Evolutionary conservation across 1,284 basidiomycete species (phyloP), one percentile per base, ranked within the genome.

Genomic region (Uromyces viciae-fabae): DNA sequence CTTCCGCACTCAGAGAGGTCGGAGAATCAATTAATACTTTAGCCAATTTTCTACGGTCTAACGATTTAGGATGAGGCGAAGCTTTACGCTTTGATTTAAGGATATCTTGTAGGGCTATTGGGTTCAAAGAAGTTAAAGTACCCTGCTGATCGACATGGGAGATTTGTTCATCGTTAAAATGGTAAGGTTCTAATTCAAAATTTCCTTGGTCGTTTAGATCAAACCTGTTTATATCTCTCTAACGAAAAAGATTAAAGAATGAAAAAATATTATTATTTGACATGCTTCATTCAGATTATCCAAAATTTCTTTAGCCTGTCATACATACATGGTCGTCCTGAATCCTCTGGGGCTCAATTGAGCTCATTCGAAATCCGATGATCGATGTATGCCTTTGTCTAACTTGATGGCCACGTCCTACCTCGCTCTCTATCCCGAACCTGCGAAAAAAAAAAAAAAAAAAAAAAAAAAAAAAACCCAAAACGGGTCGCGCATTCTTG

Each of bases 11-110:
- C 40, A 75, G 42, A 17, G 56, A 62, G 15, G 58, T 62, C 14
- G 49, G 42, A 42, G 74, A 46, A 64, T 75, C 74, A 15, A 64
- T 42, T n/a, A 75, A 64, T n/a, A 75, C 74, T 64, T 75, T 75
- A 38, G 42, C 43, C 17, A 75, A 43, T 33, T 75, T 75, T 75
- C 58, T 14, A 33, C 74, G 74, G 28, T 71, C 68, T 5, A 36
- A 9, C 58, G 58, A 33, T 14, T 14, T 54, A 42, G 58, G 58
- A 5, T 31, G 58, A 4, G 58, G 43, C 49, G 36, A 46, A 36
- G 49, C 71, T 58, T 73, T 73, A 38, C 71, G 71, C 52, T 73
- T 73, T n/a, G 58, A 33, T 58, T 31, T 38, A 19, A 56, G 14
- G 25, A 73, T 8, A 25, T 56, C 40, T 28, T 56, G 49, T 2